phyloP scores from a whole-genome alignment of 2,329 filamentous ascomycete genomes.

The Dryadomyces quercus-mongolicae region DNA sequence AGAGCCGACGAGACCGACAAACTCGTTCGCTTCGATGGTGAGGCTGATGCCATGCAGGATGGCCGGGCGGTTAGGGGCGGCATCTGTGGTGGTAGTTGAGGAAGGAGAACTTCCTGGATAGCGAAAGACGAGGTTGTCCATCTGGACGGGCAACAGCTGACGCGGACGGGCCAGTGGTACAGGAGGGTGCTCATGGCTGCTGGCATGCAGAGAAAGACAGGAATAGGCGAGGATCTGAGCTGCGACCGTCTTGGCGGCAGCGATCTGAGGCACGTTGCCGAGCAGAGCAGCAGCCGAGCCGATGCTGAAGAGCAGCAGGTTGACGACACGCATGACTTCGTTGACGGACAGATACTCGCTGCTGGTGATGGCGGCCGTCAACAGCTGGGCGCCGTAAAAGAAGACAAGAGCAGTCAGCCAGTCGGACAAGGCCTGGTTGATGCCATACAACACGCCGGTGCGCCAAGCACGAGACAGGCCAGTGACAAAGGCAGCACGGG shows the following conservation, averaged over 20 bases:
- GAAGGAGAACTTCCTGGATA: constrained; percentile 42
- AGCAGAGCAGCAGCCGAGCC: constrained; percentile 59
- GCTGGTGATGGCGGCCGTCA: constrained; percentile 24
- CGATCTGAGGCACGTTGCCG: constrained; percentile 68
- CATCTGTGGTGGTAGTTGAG: not conserved
- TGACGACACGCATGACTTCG: constrained; percentile 61
- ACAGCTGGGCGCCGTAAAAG: constrained; percentile 63
- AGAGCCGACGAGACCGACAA: constrained; percentile 66
- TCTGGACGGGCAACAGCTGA: constrained; percentile 29
- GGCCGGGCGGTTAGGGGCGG: constrained; percentile 21
- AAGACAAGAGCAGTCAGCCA: constrained; percentile 71
- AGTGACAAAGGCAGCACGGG: constrained; percentile 38
- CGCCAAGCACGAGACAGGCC: constrained; percentile 56
- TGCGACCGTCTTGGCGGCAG: constrained; percentile 59
- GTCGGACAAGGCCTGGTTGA: constrained; percentile 61
- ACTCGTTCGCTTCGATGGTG: constrained; percentile 47
- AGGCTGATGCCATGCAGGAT: constrained; percentile 58
- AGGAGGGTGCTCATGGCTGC: constrained; percentile 44
- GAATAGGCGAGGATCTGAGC: constrained; percentile 60
- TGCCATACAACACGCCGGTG: constrained; percentile 60
- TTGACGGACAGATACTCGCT: constrained; percentile 30
- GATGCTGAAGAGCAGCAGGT: constrained; percentile 74
- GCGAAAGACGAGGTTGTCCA: constrained; percentile 54
- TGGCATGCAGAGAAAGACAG: constrained; percentile 38
- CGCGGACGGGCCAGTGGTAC: constrained; percentile 12